A percentile compares a stretch with the other conserved stretches of the same genome.
These are phyloP conservation scores for Fusarium subglutinans DNA, from an alignment of 2,329 filamentous ascomycete genomes.

Conservation along the genomic window DNA sequence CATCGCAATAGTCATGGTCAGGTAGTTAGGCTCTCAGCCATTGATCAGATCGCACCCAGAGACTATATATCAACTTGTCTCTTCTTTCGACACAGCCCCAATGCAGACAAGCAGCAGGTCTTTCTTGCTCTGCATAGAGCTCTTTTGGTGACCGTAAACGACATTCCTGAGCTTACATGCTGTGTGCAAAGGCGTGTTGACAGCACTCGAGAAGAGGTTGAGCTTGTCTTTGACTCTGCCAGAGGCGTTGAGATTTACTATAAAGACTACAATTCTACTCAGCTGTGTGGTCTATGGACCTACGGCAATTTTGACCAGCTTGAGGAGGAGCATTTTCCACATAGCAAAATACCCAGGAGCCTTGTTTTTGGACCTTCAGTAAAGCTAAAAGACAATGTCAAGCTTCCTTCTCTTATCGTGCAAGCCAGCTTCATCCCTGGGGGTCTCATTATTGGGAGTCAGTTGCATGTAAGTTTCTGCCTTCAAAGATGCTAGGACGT, in stretches of 20 bases:
- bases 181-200: not conserved
- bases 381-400: not conserved
- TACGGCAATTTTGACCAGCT: not conserved
- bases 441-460: not conserved
- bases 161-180: not conserved
- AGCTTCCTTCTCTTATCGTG: not conserved
- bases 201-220: not conserved
- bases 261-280: not conserved
- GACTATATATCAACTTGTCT: not conserved
- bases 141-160: not conserved
- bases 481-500: accelerated
- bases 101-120: not conserved
- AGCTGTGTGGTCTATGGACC: not conserved
- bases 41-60: not conserved
- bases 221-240: not conserved
- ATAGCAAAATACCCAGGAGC: not conserved
- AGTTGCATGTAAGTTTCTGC: not conserved
- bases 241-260: not conserved
- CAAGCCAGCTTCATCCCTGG: not conserved
- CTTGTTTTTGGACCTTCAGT: not conserved
- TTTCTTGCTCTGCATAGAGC: not conserved
- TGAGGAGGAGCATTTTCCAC: not conserved
- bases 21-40: not conserved
- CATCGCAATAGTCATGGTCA: not conserved
- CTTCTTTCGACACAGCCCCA: not conserved